Conservation (phyloP, 2,329 filamentous ascomycete genomes). For the Clonostachys rhizophaga region DNA sequence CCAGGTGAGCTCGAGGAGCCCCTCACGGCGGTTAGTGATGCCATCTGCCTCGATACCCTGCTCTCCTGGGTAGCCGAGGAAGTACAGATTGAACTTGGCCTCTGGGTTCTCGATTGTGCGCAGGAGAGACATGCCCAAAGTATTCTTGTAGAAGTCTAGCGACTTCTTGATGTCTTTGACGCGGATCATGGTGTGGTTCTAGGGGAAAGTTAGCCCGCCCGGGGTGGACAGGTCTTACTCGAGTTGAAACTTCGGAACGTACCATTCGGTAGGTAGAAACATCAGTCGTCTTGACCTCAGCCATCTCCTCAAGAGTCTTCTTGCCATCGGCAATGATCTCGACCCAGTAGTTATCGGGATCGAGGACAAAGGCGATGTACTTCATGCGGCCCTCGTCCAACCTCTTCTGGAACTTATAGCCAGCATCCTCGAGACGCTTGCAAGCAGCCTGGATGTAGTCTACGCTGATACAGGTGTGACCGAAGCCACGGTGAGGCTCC, state of each 20-base stretch:
- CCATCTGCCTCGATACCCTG: constrained; percentile 47
- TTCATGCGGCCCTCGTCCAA: constrained; percentile 83
- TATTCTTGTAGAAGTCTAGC: constrained; percentile 77
- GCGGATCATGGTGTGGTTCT: constrained; percentile 93
- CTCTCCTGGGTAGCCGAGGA: constrained; percentile 71
- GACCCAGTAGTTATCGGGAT: constrained; percentile 86
- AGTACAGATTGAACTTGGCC: constrained; percentile 84
- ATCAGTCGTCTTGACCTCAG: constrained; percentile 69
- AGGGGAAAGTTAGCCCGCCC: background rate
- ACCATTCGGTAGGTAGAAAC: constrained; percentile 69
- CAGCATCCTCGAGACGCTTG: constrained; percentile 81
- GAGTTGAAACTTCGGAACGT: constrained; percentile 4
- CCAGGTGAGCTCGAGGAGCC: constrained; percentile 87
- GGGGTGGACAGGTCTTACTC: background rate
- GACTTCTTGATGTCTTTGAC: constrained; percentile 77
- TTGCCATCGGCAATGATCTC: constrained; percentile 65
- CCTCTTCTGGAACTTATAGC: constrained; percentile 94
- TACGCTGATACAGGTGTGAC: constrained; percentile 79
- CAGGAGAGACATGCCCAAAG: constrained; percentile 82
- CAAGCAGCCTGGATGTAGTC: constrained; percentile 88
- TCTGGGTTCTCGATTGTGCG: constrained; percentile 66
- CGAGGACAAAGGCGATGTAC: constrained; percentile 84
- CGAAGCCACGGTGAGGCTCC: constrained; percentile 81
- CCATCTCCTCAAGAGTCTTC: constrained; percentile 67
- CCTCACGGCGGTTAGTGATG: constrained; percentile 66